Evolutionary conservation across 179 eudicot genomes (phyloP).

Genomic region (Camellia oleifera): DNA sequence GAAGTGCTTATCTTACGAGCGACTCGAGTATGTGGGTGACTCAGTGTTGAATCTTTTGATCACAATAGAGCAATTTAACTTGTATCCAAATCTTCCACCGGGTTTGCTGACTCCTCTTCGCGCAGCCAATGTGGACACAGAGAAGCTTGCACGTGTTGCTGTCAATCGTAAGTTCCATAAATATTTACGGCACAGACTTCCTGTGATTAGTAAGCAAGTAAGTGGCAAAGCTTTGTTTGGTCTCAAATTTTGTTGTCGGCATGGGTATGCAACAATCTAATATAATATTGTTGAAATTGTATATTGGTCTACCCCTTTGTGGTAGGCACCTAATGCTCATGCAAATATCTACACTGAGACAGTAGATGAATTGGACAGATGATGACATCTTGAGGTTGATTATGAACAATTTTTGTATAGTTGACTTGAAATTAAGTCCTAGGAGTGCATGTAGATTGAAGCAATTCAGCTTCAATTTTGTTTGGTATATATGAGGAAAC

Average conservation of each 20-base stretch:
- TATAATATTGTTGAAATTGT: not conserved
- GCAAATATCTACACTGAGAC: not conserved
- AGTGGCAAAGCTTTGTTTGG: not conserved
- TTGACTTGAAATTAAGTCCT: not conserved
- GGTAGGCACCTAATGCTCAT: not conserved
- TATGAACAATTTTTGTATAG: not conserved
- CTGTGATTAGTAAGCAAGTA: slow-evolving; percentile 41
- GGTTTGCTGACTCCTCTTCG: slow-evolving; percentile 47
- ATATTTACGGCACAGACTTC: slow-evolving; percentile 38
- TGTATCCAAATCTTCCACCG: slow-evolving; percentile 48
- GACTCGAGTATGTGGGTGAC: slow-evolving; percentile 66
- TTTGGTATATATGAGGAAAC: not conserved
- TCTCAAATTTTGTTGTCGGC: slow-evolving; percentile 2
- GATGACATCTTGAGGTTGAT: not conserved
- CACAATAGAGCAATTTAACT: slow-evolving; percentile 35
- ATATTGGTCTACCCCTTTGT: not conserved
- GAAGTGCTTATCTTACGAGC: slow-evolving; percentile 37
- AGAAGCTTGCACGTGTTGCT: slow-evolving; percentile 62
- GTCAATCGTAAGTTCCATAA: slow-evolving; percentile 37
- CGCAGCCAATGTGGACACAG: slow-evolving; percentile 58
- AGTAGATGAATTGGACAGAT: not conserved
- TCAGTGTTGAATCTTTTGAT: slow-evolving; percentile 49
- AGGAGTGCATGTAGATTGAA: not conserved
- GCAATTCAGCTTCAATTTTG: not conserved
- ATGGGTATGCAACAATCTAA: not conserved